These are phyloP conservation scores for Saccharomycopsis crataegensis DNA, from an alignment of 1,139 yeast species.

Conservation along the genomic window DNA sequence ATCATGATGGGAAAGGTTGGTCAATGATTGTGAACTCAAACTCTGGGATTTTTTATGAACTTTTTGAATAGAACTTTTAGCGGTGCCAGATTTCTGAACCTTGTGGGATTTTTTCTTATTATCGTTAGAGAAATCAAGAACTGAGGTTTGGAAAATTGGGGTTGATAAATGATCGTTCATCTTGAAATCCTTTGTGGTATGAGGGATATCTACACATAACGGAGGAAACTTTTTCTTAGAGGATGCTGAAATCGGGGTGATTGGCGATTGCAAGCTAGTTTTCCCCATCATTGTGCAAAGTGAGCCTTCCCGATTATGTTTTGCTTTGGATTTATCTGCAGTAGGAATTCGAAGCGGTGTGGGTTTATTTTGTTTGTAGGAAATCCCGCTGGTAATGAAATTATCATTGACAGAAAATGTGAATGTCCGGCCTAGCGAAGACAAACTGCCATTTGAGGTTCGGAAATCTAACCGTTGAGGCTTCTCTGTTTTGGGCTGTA, in stretches of 20 bases:
- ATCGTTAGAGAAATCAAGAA: slow-evolving; percentile 13
- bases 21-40: slow-evolving; percentile 7
- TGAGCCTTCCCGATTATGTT: slow-evolving; percentile 13
- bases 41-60: slow-evolving; percentile 13
- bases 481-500: background rate
- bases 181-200: slow-evolving; percentile 8
- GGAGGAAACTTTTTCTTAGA: slow-evolving; percentile 2
- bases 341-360: background rate
- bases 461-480: slow-evolving; percentile 1
- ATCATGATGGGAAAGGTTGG: slow-evolving; percentile 8
- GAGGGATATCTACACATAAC: background rate
- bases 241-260: background rate
- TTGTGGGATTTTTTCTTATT: slow-evolving; percentile 5
- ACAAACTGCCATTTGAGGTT: too few species aligned
- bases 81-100: slow-evolving; percentile 5
- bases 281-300: slow-evolving; percentile 14
- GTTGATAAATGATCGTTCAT: slow-evolving; percentile 11
- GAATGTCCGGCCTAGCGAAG: too few species aligned
- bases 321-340: background rate
- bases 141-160: slow-evolving; percentile 18
- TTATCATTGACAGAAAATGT: too few species aligned
- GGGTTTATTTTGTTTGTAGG: background rate
- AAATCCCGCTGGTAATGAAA: too few species aligned
- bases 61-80: slow-evolving; percentile 6
- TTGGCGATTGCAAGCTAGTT: slow-evolving; percentile 14